Conservation (phyloP, 495 filamentous ascomycete species). For the Aspergillus funiculosus region DNA sequence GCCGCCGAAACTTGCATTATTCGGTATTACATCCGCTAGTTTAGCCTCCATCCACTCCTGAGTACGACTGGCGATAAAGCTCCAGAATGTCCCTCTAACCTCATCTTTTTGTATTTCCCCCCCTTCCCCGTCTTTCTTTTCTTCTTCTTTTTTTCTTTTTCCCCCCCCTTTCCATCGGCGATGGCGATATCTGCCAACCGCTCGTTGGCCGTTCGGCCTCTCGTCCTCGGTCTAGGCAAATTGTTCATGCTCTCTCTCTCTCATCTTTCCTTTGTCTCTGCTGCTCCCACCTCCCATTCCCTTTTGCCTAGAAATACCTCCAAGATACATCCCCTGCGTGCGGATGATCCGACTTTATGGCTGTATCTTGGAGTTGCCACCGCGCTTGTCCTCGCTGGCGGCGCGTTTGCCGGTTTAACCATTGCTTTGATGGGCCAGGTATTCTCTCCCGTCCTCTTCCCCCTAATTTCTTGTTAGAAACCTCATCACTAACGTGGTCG, state of each 20-base stretch:
- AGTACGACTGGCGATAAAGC: not conserved
- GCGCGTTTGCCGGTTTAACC: slow-evolving; percentile 93
- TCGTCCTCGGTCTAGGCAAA: slow-evolving; percentile 45
- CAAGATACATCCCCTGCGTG: slow-evolving; percentile 32
- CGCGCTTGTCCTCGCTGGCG: slow-evolving; percentile 75
- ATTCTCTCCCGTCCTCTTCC: not conserved
- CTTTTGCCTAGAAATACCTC: slow-evolving; percentile 15
- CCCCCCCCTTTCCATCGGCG: slow-evolving; percentile 10
- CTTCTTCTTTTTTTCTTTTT: slow-evolving; percentile 11
- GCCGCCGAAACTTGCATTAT: too few species aligned
- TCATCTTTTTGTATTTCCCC: not conserved
- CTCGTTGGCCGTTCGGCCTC: slow-evolving; percentile 39
- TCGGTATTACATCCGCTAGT: slow-evolving; percentile 9
- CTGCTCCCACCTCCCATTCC: slow-evolving; percentile 31
- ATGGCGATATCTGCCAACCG: slow-evolving; percentile 33
- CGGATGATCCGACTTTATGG: slow-evolving; percentile 58
- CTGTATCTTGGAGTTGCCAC: slow-evolving; percentile 63
- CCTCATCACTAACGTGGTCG: not conserved
- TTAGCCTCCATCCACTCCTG: slow-evolving; percentile 4
- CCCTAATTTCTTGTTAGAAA: not conserved
- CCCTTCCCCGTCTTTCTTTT: not conserved
- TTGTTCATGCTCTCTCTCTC: slow-evolving; percentile 39
- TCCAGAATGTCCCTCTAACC: slow-evolving; percentile 9
- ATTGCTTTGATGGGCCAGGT: slow-evolving; percentile 69
- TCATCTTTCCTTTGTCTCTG: slow-evolving; percentile 41